Base-by-base conservation (phyloP, 1,284 basidiomycete genomes). In the Leccinum pachyderme region DNA sequence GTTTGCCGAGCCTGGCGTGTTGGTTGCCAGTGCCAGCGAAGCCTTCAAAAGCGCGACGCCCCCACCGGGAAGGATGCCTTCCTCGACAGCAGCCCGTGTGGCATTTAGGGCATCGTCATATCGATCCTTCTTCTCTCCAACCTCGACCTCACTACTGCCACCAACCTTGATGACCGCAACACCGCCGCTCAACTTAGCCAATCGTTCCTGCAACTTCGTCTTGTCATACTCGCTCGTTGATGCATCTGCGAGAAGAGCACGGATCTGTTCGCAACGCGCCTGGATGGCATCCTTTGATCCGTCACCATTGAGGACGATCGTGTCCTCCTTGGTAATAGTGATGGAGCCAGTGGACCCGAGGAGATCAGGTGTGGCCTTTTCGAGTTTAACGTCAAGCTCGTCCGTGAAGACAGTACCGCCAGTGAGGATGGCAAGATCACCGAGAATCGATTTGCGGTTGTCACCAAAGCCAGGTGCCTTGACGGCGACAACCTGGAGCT, bases 401-500 rank as follows among this genome's bases (percentile, higher is more conserved):
- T 98, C 95, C 45, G 93, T 94, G 81, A 98, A 98, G 75, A 98
- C 95, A 58, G 93, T 95, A 62, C 95, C 94, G 56, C 96, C 96
- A 12, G 95, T 98, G 64, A 99, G 86, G 77, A 98, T 97, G 59
- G 92, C 95, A 58, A 98, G 82, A 72, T 98, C 96, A 57, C 96
- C 96, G 51, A 98, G 89, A 77, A 98, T 94, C 59, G 87, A 91
- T 81, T 98, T 99, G 75, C 96, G 89, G 87, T 98, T 98, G 79
- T 98, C 96, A 72, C 96, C 96, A 73, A 99, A 98, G 57, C 96
- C 95, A 59, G 96, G 96, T 13, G 96, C 95, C 80, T 98, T 98
- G 77, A 98, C 87, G 51, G 94, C 95, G 58, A 80, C 87, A 60
- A 98, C 93, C 72, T 91, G 87, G 63, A 98, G 85, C 75, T 98